Percentiles rank a stretch among this genome's conserved stretches.
Conservation (phyloP, 2,329 filamentous ascomycete genomes). For the Xenosphaeropsis pyriputrescens region DNA sequence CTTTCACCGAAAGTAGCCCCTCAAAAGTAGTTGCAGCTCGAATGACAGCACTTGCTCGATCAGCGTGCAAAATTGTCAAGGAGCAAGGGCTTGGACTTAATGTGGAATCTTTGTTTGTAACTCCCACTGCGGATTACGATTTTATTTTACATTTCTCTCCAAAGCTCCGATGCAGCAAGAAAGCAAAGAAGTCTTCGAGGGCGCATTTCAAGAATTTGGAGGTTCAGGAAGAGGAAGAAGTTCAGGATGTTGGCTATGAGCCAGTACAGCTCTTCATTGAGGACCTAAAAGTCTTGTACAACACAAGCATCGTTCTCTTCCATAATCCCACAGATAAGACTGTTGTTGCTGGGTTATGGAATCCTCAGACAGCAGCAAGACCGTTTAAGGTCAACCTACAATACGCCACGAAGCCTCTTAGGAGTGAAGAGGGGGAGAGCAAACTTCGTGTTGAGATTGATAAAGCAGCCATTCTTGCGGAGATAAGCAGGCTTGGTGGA, state of each 20-base stretch:
- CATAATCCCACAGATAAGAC: constrained; percentile 43
- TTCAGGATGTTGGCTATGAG: constrained; percentile 36
- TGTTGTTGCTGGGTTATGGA: constrained; percentile 51
- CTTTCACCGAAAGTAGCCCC: constrained; percentile 64
- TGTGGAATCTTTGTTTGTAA: constrained; percentile 51
- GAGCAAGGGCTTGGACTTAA: constrained; percentile 36
- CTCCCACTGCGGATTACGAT: constrained; percentile 66
- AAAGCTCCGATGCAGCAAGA: constrained; percentile 19
- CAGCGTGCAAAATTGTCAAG: constrained; percentile 50
- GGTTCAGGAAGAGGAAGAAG: constrained; percentile 29
- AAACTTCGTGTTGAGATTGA: constrained; percentile 46
- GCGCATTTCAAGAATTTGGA: constrained; percentile 71
- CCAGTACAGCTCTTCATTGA: constrained; percentile 46
- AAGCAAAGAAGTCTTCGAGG: constrained; percentile 20
- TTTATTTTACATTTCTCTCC: constrained; percentile 56
- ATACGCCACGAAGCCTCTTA: constrained; percentile 46
- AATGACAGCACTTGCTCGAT: constrained; percentile 68
- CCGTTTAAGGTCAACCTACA: constrained; percentile 57
- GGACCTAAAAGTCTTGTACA: constrained; percentile 55
- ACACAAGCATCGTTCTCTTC: constrained; percentile 66
- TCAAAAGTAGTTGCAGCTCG: constrained; percentile 72
- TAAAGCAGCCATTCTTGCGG: constrained; percentile 49
- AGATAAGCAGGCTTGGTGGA: constrained; percentile 56
- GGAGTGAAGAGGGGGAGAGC: constrained; percentile 22
- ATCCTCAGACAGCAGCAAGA: constrained; percentile 30